These are phyloP conservation scores for Symbiodinium pilosum DNA, from an alignment of 73 alveolate genomes.

Conservation along the genomic window DNA sequence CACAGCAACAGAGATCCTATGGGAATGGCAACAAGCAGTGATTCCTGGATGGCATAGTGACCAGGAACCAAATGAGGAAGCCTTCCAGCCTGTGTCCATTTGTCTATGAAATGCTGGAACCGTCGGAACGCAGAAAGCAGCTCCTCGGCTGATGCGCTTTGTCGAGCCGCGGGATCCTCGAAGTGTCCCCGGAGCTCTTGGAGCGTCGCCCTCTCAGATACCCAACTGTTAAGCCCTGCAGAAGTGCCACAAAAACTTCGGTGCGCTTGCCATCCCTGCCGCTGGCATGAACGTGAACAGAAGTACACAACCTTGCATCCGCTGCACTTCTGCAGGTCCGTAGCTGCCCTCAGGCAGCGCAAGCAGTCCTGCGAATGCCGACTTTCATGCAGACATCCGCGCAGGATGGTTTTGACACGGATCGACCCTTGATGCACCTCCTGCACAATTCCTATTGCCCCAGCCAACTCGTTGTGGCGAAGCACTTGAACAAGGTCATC, in stretches of 20 bases:
- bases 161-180: slow-evolving; percentile 9
- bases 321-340: slow-evolving; percentile 11
- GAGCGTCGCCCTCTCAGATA: slow-evolving; percentile 4
- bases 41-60: slow-evolving; percentile 43
- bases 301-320: slow-evolving; percentile 29
- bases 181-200: slow-evolving; percentile 5
- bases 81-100: slow-evolving; percentile 55
- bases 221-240: slow-evolving; percentile 14
- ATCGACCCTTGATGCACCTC: not conserved
- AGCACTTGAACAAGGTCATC: not conserved
- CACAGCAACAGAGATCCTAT: slow-evolving; percentile 50
- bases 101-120: slow-evolving; percentile 25
- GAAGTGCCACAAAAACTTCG: not conserved
- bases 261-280: slow-evolving; percentile 52
- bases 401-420: not conserved
- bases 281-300: slow-evolving; percentile 65
- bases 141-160: slow-evolving; percentile 19
- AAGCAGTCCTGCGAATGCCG: not conserved
- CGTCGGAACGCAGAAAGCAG: slow-evolving; percentile 5
- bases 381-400: not conserved
- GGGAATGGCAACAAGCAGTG: slow-evolving; percentile 33
- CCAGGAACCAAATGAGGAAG: slow-evolving; percentile 19
- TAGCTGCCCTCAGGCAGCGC: not conserved
- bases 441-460: slow-evolving; percentile 32
- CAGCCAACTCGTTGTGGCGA: slow-evolving; percentile 14